Evolutionary conservation across 108 stramenopile species (phyloP).

Genomic region (Nannochloropsis gaditana): DNA sequence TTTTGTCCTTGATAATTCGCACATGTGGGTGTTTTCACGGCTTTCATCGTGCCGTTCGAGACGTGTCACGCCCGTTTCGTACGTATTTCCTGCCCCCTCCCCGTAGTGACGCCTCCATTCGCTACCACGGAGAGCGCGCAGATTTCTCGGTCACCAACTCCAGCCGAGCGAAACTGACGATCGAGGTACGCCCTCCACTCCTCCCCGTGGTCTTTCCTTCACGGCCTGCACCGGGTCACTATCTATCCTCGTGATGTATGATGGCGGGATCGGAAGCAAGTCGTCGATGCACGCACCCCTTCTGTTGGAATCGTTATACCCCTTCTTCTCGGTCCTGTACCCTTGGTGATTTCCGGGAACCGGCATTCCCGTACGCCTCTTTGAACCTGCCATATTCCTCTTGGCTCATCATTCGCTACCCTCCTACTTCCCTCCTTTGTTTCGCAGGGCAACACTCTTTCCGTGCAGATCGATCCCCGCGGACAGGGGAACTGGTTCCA

Average conservation of each 20-base stretch:
- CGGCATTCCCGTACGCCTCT: no score
- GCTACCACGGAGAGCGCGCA: slow-evolving; percentile 51
- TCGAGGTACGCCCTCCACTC: not conserved
- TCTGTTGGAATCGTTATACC: not conserved
- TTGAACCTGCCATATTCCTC: not conserved
- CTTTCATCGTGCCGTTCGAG: not conserved
- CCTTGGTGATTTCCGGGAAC: not conserved
- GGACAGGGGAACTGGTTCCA: slow-evolving; percentile 37
- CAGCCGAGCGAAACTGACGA: slow-evolving; percentile 26
- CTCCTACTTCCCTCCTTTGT: not conserved
- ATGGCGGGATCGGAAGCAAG: no score
- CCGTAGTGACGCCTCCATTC: slow-evolving; percentile 35
- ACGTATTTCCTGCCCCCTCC: not conserved
- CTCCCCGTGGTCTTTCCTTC: not conserved
- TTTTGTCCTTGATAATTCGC: not conserved
- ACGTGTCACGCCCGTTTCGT: no score
- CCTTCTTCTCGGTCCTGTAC: not conserved
- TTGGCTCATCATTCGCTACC: not conserved
- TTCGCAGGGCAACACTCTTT: slow-evolving; percentile 16
- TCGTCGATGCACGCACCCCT: no score
- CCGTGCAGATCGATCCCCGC: slow-evolving; percentile 38
- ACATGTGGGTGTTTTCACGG: not conserved
- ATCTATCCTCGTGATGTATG: no score
- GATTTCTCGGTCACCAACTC: slow-evolving; percentile 49
- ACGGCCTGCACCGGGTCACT: not conserved